These are phyloP conservation scores for Corynespora cassiicola DNA, from an alignment of 2,329 filamentous ascomycete species.

Conservation along the genomic window DNA sequence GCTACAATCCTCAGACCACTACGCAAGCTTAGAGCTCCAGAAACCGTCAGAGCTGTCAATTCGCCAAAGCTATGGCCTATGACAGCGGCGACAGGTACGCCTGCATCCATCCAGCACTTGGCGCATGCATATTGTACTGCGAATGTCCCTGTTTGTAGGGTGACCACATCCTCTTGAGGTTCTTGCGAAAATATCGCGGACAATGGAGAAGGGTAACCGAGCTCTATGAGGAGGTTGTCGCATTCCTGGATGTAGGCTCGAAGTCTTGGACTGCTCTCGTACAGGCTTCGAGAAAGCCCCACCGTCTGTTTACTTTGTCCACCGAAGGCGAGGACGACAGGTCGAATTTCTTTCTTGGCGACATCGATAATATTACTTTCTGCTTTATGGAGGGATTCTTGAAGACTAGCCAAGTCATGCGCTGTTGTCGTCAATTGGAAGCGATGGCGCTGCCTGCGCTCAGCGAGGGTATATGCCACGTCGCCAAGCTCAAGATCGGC, in stretches of 20 bases:
- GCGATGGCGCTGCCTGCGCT: no score
- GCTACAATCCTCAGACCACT: slow-evolving; percentile 44
- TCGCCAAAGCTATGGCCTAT: slow-evolving; percentile 45
- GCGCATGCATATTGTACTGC: slow-evolving; percentile 29
- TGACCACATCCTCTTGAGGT: slow-evolving; percentile 8
- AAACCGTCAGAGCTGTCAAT: slow-evolving; percentile 43
- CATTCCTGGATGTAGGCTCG: slow-evolving; percentile 19
- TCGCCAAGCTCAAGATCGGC: not conserved
- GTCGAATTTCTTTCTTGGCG: no score
- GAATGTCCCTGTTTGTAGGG: slow-evolving; percentile 22
- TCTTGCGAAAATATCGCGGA: slow-evolving; percentile 15
- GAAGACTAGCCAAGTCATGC: no score
- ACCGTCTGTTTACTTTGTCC: slow-evolving; percentile 18
- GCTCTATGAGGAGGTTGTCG: slow-evolving; percentile 9
- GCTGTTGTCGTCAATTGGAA: no score
- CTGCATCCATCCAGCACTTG: slow-evolving; percentile 22
- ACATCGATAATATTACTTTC: no score
- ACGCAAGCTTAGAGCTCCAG: slow-evolving; percentile 36
- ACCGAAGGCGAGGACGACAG: slow-evolving; percentile 20
- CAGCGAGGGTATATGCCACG: no score
- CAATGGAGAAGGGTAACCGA: slow-evolving; percentile 13
- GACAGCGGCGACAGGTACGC: slow-evolving; percentile 10
- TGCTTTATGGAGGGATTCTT: no score
- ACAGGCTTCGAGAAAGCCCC: slow-evolving; percentile 9
- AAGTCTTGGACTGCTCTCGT: slow-evolving; percentile 9